Percentiles rank a stretch among this genome's conserved stretches.
Evolutionary conservation across 2,329 filamentous ascomycete genomes (phyloP).

Genomic region (Fusarium mexicanum): DNA sequence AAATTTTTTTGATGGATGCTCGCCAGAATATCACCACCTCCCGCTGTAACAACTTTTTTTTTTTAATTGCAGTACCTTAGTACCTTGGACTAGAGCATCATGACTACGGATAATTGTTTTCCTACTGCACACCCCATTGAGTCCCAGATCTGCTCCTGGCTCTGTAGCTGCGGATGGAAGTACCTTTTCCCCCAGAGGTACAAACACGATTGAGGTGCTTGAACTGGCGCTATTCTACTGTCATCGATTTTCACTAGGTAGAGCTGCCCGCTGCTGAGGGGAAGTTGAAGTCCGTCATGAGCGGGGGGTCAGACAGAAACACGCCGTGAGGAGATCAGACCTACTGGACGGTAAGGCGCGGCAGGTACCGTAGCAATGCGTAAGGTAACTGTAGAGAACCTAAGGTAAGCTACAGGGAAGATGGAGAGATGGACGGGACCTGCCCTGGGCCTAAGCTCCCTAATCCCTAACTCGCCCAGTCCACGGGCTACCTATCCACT

Average conservation of each 20-base stretch:
- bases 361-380: slow-evolving; percentile 20
- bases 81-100: background rate
- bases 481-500: slow-evolving; percentile 1
- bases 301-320: slow-evolving; percentile 24
- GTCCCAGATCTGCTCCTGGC: background rate
- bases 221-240: slow-evolving; percentile 32
- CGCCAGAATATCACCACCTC: slow-evolving; percentile 19
- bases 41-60: background rate
- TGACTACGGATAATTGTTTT: slow-evolving; percentile 8
- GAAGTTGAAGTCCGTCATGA: slow-evolving; percentile 30
- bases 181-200: slow-evolving; percentile 37
- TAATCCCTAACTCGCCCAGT: background rate
- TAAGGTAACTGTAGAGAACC: background rate
- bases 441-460: slow-evolving; percentile 20
- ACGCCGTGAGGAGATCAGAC: slow-evolving; percentile 20
- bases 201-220: slow-evolving; percentile 22
- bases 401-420: background rate
- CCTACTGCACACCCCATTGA: slow-evolving; percentile 2
- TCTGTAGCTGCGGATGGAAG: slow-evolving; percentile 38
- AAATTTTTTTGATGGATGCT: background rate
- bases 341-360: slow-evolving; percentile 18
- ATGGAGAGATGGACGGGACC: slow-evolving; percentile 12
- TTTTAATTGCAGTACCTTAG: background rate
- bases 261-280: slow-evolving; percentile 32
- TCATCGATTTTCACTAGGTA: slow-evolving; percentile 8